These are phyloP conservation scores for Funneliformis geosporum DNA, from an alignment of 192 early-diverging fungal species.

Conservation along the genomic window DNA sequence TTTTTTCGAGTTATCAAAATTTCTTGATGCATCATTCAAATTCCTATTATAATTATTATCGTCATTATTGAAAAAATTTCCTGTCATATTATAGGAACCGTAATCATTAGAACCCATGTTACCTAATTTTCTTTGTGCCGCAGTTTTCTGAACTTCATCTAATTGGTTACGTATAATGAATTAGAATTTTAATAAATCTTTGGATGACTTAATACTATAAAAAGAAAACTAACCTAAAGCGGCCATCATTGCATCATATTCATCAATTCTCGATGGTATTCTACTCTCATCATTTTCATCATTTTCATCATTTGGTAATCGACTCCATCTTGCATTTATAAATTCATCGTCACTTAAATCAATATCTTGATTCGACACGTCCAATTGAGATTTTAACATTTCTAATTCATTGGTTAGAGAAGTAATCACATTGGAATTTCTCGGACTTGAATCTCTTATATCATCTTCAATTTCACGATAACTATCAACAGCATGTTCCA, in stretches of 20 bases:
- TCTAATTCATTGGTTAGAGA: conserved; percentile 25
- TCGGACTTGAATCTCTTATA: conserved; percentile 21
- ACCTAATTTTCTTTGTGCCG: neutral
- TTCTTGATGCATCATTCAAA: neutral
- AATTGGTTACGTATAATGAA: neutral
- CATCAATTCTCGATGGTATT: conserved; percentile 7
- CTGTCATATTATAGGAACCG: neutral
- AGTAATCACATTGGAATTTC: conserved; percentile 4
- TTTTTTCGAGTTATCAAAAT: neutral
- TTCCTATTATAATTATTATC: too few species aligned
- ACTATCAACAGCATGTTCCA: conserved; percentile 26
- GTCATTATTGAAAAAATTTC: neutral
- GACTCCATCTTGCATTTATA: conserved; percentile 19
- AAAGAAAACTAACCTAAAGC: conserved; percentile 12
- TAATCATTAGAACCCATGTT: neutral
- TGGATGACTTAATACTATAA: neutral
- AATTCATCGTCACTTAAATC: conserved; percentile 1
- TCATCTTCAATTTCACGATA: conserved; percentile 23
- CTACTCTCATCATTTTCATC: neutral
- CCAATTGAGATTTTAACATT: conserved; percentile 15
- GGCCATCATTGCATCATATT: conserved; percentile 30
- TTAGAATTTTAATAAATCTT: neutral
- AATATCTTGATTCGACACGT: neutral
- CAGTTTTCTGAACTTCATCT: neutral
- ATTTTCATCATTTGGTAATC: neutral